Base-by-base conservation (phyloP, 1,139 yeast genomes). In the Kurtzmaniella quercitrusa region DNA sequence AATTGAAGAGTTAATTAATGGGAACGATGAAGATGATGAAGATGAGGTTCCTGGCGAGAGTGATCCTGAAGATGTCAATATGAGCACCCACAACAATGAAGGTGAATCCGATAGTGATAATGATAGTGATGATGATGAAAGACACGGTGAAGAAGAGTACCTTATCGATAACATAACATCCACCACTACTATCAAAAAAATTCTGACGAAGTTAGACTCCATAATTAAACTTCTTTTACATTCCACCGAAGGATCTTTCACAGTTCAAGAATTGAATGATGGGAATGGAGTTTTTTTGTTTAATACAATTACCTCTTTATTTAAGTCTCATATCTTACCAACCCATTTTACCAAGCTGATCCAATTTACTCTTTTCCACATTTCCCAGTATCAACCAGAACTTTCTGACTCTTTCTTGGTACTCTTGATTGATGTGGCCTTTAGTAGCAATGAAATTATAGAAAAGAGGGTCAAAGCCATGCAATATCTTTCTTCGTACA, bases 271-370 rank as follows among this genome's bases (percentile, higher is more conserved):
- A 39, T 58, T 85, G 27, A 71, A 71, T 44, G 66, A 75, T 33
- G 89, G 90, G 6, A 77, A 77, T 45, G 90, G 91, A 2, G 78
- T 88, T n/a, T 66, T 73, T n/a, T 67, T 87, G 25, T 91, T 84
- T 66, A 83, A 85, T 53, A 84, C 88, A 7, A 70, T 93, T 43
- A 78, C 85, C 1, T 79, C 93, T 2, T 68, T 87, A 33, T 93
- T 93, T 72, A 83, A 82, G 57, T 76, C 89, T 3, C 94, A 87
- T 54, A 78, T 93, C 39, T 69, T 93, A 46, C 95, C 97, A 14
- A 93, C 99, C 1, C 96, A 91, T 63, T 86, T 88, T 60, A 91
- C 98, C 10, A 82, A 89, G 55, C 85, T 91, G 44, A 84, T 89
- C 27, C 99, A 93, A 63, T 93, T 86, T 59, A 68, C 91, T 36